Conservation (phyloP, 495 filamentous ascomycete genomes). For the Thermothielavioides terrestris region DNA sequence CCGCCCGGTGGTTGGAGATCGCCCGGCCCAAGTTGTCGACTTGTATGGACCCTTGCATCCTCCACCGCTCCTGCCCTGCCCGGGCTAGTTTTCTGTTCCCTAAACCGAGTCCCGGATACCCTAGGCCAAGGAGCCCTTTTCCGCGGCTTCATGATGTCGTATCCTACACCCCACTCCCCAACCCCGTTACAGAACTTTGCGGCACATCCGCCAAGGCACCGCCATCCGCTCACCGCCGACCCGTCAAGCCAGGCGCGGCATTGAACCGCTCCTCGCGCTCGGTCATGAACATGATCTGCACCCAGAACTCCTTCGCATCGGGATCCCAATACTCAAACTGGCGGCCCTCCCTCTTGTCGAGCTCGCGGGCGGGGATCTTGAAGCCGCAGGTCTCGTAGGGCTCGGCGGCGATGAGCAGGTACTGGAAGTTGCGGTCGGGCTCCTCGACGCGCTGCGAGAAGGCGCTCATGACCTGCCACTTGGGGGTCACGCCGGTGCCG, state of each 20-base stretch:
- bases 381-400: constrained; percentile 97
- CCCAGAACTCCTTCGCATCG: constrained; percentile 95
- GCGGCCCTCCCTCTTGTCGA: constrained; percentile 73
- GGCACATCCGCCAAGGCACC: background rate
- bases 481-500: constrained; percentile 59
- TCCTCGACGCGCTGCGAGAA: constrained; percentile 95
- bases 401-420: constrained; percentile 89
- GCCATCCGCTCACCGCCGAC: constrained; percentile 25
- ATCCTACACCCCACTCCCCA: background rate
- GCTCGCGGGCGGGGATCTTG: constrained; percentile 89
- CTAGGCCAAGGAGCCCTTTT: too few relatives aligned
- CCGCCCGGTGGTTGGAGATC: too few relatives aligned
- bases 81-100: too few relatives aligned
- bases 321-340: constrained; percentile 95
- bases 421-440: constrained; percentile 88
- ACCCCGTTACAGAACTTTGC: too few relatives aligned
- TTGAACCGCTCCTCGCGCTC: constrained; percentile 94
- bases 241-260: constrained; percentile 79
- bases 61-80: too few relatives aligned
- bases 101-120: too few relatives aligned
- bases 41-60: too few relatives aligned
- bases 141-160: background rate
- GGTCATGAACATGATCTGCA: constrained; percentile 99
- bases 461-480: constrained; percentile 93
- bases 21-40: too few relatives aligned